A percentile compares a stretch with the other conserved stretches of the same genome.
Conservation (phyloP, 2,329 filamentous ascomycete genomes). For the Cladosporium sp. region DNA sequence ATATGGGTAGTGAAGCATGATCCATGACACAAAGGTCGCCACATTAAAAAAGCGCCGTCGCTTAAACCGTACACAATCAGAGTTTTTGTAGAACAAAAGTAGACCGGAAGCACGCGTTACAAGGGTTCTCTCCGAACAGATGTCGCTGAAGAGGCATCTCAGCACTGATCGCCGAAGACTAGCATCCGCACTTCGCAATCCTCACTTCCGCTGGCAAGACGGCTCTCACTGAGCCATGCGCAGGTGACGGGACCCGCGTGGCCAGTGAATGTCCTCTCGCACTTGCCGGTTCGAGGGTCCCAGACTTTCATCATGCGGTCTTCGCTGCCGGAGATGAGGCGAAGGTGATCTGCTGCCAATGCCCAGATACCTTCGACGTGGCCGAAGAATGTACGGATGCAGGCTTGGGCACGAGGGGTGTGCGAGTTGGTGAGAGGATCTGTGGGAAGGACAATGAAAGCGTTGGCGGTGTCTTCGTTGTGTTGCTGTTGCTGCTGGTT, state of each 20-base stretch:
- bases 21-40: background rate
- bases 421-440: constrained; percentile 33
- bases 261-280: constrained; percentile 86
- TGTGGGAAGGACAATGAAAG: constrained; percentile 26
- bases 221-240: constrained; percentile 81
- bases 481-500: constrained; percentile 1
- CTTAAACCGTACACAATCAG: background rate
- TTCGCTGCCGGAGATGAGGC: constrained; percentile 84
- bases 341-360: constrained; percentile 79
- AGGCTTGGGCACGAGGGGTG: constrained; percentile 46
- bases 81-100: background rate
- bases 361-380: constrained; percentile 97
- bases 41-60: background rate
- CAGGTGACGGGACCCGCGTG: constrained; percentile 91
- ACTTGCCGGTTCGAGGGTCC: constrained; percentile 87
- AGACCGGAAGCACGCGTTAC: too few relatives aligned
- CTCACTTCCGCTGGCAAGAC: constrained; percentile 87
- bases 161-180: constrained; percentile 26
- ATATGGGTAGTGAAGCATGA: too few relatives aligned
- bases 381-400: constrained; percentile 89
- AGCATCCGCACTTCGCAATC: constrained; percentile 80
- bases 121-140: too few relatives aligned
- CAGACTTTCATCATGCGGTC: constrained; percentile 95
- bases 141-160: background rate
- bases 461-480: constrained; percentile 4